phyloP scores from a whole-genome alignment of 768 basidiomycete genomes.

The Pleurotus eryngii region DNA sequence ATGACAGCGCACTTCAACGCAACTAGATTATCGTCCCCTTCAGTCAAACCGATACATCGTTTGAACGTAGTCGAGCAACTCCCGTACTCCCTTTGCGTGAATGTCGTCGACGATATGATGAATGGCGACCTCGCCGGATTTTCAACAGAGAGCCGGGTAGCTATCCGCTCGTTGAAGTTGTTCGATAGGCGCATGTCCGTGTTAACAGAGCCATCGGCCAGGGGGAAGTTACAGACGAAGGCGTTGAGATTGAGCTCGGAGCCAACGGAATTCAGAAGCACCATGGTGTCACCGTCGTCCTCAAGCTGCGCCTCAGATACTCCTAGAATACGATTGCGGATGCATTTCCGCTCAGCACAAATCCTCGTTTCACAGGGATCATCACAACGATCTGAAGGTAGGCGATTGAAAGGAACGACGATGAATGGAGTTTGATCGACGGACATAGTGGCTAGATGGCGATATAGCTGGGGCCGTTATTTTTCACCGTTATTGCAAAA shows the following conservation, averaged over 20 bases:
- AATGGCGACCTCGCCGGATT: constrained; percentile 16
- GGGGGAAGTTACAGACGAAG: constrained; percentile 41
- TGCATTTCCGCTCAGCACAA: constrained; percentile 27
- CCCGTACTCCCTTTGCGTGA: constrained; percentile 31
- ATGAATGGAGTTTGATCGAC: constrained; percentile 25
- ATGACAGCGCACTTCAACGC: constrained; percentile 35
- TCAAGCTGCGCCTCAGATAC: constrained; percentile 26
- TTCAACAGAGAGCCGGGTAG: constrained; percentile 33
- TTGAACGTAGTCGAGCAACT: constrained; percentile 32
- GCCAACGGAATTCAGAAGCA: constrained; percentile 25
- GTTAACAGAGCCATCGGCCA: constrained; percentile 26
- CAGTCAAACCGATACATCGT: constrained; percentile 27
- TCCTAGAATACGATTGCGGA: constrained; percentile 28
- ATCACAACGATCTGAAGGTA: constrained; percentile 28
- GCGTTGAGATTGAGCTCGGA: constrained; percentile 43
- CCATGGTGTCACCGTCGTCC: constrained; percentile 21
- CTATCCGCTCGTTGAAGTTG: constrained; percentile 34
- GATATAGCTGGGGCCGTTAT: constrained; percentile 24
- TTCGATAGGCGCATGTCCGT: constrained; percentile 39
- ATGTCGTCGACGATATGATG: constrained; percentile 24
- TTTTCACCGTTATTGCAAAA: background rate
- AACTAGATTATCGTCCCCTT: constrained; percentile 27
- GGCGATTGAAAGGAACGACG: constrained; percentile 37
- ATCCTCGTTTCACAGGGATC: constrained; percentile 13
- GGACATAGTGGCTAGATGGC: constrained; percentile 40